A percentile compares a stretch with the other conserved stretches of the same genome.
Evolutionary conservation across 2,329 filamentous ascomycete species (phyloP).

Genomic region (Fusarium sp.): DNA sequence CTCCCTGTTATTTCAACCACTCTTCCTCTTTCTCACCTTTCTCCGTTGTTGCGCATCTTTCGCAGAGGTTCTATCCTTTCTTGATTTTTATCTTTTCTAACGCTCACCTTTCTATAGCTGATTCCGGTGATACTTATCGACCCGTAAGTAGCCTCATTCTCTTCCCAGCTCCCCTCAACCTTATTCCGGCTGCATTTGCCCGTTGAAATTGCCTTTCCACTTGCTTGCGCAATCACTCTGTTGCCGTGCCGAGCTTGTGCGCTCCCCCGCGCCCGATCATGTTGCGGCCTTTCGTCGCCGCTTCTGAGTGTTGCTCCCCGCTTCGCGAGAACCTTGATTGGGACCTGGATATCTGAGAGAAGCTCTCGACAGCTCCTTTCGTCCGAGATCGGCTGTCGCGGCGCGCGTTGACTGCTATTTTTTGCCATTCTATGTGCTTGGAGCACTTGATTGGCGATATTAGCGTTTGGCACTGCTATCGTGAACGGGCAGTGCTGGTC

Average conservation of each 20-base stretch:
- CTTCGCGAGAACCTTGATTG: slow-evolving; percentile 38
- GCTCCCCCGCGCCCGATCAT: slow-evolving; percentile 42
- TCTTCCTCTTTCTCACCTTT: slow-evolving; percentile 48
- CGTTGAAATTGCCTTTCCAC: slow-evolving; percentile 11
- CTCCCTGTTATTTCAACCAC: slow-evolving; percentile 55
- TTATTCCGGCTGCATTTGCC: slow-evolving; percentile 21
- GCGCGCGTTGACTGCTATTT: slow-evolving; percentile 13
- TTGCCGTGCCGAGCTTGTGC: slow-evolving; percentile 39
- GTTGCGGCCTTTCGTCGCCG: slow-evolving; percentile 29
- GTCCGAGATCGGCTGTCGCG: slow-evolving; percentile 43
- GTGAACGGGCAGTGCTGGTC: neutral
- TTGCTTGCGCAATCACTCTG: slow-evolving; percentile 40
- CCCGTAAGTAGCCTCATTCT: slow-evolving; percentile 64
- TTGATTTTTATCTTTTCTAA: slow-evolving; percentile 44
- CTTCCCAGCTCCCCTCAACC: slow-evolving; percentile 25
- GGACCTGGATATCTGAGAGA: slow-evolving; percentile 31
- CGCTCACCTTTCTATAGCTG: slow-evolving; percentile 66
- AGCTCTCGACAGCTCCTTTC: slow-evolving; percentile 40
- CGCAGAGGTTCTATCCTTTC: slow-evolving; percentile 46
- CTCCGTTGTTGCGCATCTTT: slow-evolving; percentile 46
- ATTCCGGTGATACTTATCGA: slow-evolving; percentile 73
- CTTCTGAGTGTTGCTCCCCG: slow-evolving; percentile 38
- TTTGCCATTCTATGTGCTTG: slow-evolving; percentile 13
- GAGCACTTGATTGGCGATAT: slow-evolving; percentile 10
- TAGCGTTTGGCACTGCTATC: slow-evolving; percentile 13